Base-by-base conservation (phyloP, 495 filamentous ascomycete species). In the Aspergillus mulundensis region DNA sequence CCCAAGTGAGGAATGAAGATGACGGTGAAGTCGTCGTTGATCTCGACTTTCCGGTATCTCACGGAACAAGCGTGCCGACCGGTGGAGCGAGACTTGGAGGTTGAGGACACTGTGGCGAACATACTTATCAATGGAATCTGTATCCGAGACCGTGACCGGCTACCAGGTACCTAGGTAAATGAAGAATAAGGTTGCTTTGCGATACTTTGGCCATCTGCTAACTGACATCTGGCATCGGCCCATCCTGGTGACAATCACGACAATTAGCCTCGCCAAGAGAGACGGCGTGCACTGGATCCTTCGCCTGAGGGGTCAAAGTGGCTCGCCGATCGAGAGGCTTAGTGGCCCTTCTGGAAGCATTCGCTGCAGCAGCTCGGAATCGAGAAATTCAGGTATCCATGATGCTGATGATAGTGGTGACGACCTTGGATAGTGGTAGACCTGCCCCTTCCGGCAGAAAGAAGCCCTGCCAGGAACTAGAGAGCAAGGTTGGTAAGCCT, bases 311-410 rank as follows among this genome's bases (percentile, higher is more conserved):
- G 40, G 56, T 50, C 36, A 43, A 53, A 52, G 58, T 61, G 53
- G 57, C 50, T 58, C 58, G 58, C 51, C 58, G 58, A 64, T 64
- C 61, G 55, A 48, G 48, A 56, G 54, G 46, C 49, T 58, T 64
- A 54, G 56, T 47, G 38, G 53, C 21, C 39, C 24, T 65, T 65
- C 62, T 65, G 62, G 62, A 65, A 65, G 40, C 23, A 43, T 65
- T 65, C 62, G 56, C 50, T 65, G 62, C 62, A 65, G 56, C 16
- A 39, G 3, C n/a, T 18, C 38, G 5, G n/a, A 38, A 40, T 18
- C 15, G 4, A 16, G 14, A 18, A 40, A 40, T 4, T 1, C 8
- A 18, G 14, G 15, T 5, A 40, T 4, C 12, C 3, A 40, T 16
- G n/a, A 40, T 40, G 38, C 4, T 40, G 15, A 2, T 40, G 38